Conservation (phyloP, 768 basidiomycete species). For the Cystofilobasidium ferigula region DNA sequence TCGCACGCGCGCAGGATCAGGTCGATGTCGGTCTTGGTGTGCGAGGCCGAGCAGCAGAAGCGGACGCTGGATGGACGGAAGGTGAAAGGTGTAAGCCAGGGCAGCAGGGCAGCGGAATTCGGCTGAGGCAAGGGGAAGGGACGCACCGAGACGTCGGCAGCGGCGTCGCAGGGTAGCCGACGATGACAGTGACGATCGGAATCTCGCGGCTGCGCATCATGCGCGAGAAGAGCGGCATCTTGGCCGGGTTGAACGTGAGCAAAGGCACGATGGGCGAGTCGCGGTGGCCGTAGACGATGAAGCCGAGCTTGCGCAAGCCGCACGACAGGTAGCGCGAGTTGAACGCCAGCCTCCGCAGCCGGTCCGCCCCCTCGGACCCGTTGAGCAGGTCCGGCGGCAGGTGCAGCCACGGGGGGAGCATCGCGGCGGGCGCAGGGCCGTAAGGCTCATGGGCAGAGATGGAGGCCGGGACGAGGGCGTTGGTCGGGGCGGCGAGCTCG, state of each 20-base stretch:
- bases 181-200: constrained; percentile 78
- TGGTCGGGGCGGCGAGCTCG: not conserved
- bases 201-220: constrained; percentile 65
- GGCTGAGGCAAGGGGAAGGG: not conserved
- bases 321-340: constrained; percentile 84
- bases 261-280: constrained; percentile 89
- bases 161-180: constrained; percentile 48
- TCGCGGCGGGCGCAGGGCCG: constrained; percentile 55
- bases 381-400: constrained; percentile 63
- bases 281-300: constrained; percentile 87
- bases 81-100: not conserved
- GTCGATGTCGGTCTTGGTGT: constrained; percentile 97
- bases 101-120: not conserved
- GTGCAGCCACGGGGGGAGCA: constrained; percentile 66
- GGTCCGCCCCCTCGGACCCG: constrained; percentile 69
- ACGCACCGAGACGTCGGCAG: not conserved
- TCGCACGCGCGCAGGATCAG: constrained; percentile 71
- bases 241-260: constrained; percentile 77
- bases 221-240: constrained; percentile 81
- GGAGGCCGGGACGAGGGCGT: constrained; percentile 20
- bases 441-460: constrained; percentile 27
- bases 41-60: constrained; percentile 86
- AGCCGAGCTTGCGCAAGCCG: constrained; percentile 79
- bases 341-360: constrained; percentile 82
- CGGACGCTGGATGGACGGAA: constrained; percentile 50